Evolutionary conservation across 2,329 filamentous ascomycete species (phyloP).

Genomic region (Bipolaris sorokiniana): DNA sequence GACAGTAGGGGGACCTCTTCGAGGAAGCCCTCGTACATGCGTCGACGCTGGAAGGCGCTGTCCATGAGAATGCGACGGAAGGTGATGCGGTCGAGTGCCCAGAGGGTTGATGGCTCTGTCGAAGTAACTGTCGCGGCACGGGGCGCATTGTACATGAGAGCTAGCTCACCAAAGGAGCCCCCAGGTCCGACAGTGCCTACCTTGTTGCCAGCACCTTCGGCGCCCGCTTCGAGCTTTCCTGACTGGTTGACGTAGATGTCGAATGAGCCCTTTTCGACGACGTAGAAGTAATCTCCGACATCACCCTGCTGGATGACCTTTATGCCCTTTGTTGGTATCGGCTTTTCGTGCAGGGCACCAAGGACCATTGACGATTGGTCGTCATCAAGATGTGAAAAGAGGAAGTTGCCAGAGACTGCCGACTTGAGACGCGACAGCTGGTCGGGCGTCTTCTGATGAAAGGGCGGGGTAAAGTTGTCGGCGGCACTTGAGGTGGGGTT

Average conservation of each 20-base stretch:
- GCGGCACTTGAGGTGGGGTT: constrained; percentile 83
- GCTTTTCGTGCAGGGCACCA: constrained; percentile 90
- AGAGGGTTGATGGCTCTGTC: constrained; percentile 80
- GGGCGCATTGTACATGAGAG: constrained; percentile 98
- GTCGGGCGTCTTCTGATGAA: constrained; percentile 80
- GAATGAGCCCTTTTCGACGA: constrained; percentile 89
- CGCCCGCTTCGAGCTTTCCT: constrained; percentile 78
- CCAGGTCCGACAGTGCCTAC: constrained; percentile 84
- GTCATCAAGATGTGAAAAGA: constrained; percentile 93
- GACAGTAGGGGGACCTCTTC: constrained; percentile 89
- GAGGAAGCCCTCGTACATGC: constrained; percentile 96
- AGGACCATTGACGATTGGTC: constrained; percentile 88
- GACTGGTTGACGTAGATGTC: constrained; percentile 86
- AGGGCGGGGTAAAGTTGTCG: constrained; percentile 89
- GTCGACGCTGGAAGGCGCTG: constrained; percentile 90
- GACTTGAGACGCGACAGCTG: constrained; percentile 79
- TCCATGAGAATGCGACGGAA: constrained; percentile 99
- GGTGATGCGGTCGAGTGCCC: constrained; percentile 93
- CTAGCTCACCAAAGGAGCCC: constrained; percentile 94
- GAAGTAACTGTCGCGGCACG: constrained; percentile 93
- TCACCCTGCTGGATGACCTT: constrained; percentile 96
- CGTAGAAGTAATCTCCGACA: constrained; percentile 95
- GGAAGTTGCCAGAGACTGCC: constrained; percentile 87
- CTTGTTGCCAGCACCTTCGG: constrained; percentile 80
- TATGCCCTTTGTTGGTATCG: constrained; percentile 87